phyloP scores from a whole-genome alignment of 352 stramenopile genomes.

The Phytophthora megakarya region DNA sequence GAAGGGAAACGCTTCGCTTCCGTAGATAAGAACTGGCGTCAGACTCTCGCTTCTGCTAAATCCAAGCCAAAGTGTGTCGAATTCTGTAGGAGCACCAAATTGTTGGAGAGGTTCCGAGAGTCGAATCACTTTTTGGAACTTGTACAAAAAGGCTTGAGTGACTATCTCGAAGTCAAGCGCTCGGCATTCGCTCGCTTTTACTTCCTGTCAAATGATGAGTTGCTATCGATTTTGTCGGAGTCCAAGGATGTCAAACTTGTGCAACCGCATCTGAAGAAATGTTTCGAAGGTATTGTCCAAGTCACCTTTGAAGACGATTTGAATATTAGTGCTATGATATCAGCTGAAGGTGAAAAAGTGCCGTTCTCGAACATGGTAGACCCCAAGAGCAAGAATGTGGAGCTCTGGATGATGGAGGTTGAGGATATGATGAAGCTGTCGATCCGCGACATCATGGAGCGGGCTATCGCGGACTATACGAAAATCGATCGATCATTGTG shows the following conservation, averaged over 20 bases:
- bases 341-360: constrained; percentile 90
- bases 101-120: constrained; percentile 94
- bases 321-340: constrained; percentile 93
- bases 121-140: constrained; percentile 95
- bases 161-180: constrained; percentile 93
- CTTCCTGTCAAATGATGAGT: constrained; percentile 94
- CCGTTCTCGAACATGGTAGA: constrained; percentile 84
- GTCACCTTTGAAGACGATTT: constrained; percentile 90
- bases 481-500: constrained; percentile 84
- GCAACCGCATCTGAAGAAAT: constrained; percentile 95
- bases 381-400: constrained; percentile 92
- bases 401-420: constrained; percentile 94
- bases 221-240: constrained; percentile 93
- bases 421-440: constrained; percentile 94
- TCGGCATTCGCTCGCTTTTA: constrained; percentile 93
- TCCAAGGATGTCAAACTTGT: constrained; percentile 93
- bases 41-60: constrained; percentile 88
- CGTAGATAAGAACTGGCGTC: constrained; percentile 96
- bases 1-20: constrained; percentile 95
- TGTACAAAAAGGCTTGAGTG: constrained; percentile 91
- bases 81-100: constrained; percentile 92
- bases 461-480: constrained; percentile 89
- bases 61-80: constrained; percentile 89
- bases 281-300: constrained; percentile 93
- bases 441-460: constrained; percentile 88